Evolutionary conservation across 768 basidiomycete species (phyloP).

Genomic region (Agrocybe chaxingu): DNA sequence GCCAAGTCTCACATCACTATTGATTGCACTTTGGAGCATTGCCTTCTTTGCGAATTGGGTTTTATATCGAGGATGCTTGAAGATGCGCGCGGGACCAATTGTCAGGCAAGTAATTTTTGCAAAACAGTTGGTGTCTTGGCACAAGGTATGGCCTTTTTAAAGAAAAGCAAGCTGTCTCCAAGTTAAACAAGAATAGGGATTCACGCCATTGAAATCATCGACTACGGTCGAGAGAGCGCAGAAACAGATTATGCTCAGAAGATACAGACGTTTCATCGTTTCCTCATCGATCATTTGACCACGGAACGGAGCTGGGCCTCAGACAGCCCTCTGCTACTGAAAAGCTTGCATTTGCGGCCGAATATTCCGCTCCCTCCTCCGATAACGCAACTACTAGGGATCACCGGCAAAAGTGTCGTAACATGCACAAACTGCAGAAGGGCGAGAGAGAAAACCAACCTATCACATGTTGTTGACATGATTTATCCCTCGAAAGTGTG

Average conservation of each 20-base stretch:
- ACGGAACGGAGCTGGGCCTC: constrained; percentile 67
- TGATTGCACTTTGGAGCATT: constrained; percentile 87
- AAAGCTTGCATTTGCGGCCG: constrained; percentile 7
- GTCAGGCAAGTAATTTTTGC: constrained; percentile 96
- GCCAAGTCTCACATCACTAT: constrained; percentile 92
- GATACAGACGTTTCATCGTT: constrained; percentile 95
- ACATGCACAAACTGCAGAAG: constrained; percentile 75
- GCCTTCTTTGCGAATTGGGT: constrained; percentile 91
- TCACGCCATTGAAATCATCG: constrained; percentile 82
- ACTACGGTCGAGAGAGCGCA: constrained; percentile 75
- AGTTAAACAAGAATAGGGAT: constrained; percentile 35
- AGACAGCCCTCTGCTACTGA: constrained; percentile 50
- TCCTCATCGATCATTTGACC: constrained; percentile 82
- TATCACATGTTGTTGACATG: constrained; percentile 83
- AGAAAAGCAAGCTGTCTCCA: constrained; percentile 19
- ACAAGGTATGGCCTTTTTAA: constrained; percentile 50
- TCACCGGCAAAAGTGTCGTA: constrained; percentile 73
- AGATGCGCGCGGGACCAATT: constrained; percentile 91
- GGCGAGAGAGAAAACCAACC: constrained; percentile 68
- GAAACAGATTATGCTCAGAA: constrained; percentile 79
- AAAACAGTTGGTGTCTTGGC: constrained; percentile 87
- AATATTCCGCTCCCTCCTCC: constrained; percentile 54
- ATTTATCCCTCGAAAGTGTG: constrained; percentile 81
- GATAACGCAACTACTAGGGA: constrained; percentile 81
- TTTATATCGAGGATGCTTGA: constrained; percentile 95